Evolutionary conservation across 352 stramenopile species (phyloP), one percentile per base, ranked within the genome.

Genomic region (Pythium insidiosum): DNA sequence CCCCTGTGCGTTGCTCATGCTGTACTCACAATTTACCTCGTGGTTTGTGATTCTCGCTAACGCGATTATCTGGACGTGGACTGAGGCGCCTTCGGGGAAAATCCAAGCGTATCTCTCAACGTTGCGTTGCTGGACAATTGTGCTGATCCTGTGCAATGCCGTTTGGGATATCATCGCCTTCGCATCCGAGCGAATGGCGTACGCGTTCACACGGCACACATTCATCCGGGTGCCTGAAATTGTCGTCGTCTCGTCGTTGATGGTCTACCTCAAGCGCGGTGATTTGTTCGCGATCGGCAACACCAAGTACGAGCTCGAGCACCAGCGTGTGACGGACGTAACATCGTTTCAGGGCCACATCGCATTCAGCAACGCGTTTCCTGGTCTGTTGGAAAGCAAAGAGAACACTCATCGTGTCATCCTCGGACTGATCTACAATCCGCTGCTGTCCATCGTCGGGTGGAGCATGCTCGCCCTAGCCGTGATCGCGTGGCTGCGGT

Each of bases 41-140:
- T 33, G 28, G 28, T 42, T 81, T 13, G 52, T 86, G 42, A 50
- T 83, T 18, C 47, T 83, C 11, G 70, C 68, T 6, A 77, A 70
- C 45, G 57, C 68, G 23, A 56, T 70, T 31, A 63, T 78, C 24
- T 79, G 62, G 50, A 61, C 53, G 11, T 66, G 63, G 35, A 64
- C 50, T 2, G 47, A 40, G 40, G 77, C 66, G 3, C 31, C 35
- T 6, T 40, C 39, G 10, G 53, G 45, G 25, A 61, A 59, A 42
- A 20, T 72, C 12, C 62, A 82, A 36, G 65, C 63, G 1, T 58
- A 68, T 3, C 25, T 84, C 1, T 76, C 61, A n/a, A 56, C 28
- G 25, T 25, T 63, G 5, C 33, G 49, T 2, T 13, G 50, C 15
- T 63, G 55, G 55, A 39, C 48, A 4, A 26, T 63, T 22, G 22